Percentiles rank a stretch among this genome's conserved stretches.
These are phyloP conservation scores for Lodderomyces metapsilosis DNA, from an alignment of 1,139 yeast genomes.

Conservation along the genomic window DNA sequence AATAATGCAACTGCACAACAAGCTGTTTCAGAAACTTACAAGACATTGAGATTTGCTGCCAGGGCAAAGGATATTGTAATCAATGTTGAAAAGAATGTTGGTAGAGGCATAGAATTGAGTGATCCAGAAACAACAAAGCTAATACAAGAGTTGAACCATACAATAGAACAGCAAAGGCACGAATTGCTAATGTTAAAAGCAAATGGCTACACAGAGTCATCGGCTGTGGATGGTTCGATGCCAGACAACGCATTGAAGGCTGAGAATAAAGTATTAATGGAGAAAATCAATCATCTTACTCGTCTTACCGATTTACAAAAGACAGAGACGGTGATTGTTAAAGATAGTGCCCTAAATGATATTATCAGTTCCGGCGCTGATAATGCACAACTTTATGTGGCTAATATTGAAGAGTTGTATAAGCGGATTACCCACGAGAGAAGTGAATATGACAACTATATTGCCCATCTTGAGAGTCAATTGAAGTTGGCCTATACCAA, in stretches of 20 bases:
- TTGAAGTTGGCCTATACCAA: constrained; percentile 26
- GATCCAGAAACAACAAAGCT: constrained; percentile 44
- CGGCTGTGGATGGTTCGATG: not conserved
- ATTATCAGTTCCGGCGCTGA: constrained; percentile 39
- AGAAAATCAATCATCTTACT: constrained; percentile 66
- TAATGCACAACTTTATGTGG: constrained; percentile 37
- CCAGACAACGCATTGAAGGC: constrained; percentile 37
- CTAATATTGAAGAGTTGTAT: constrained; percentile 48
- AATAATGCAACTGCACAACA: constrained; percentile 16
- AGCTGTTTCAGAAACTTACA: constrained; percentile 73
- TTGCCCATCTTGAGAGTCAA: constrained; percentile 59
- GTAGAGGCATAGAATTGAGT: constrained; percentile 24
- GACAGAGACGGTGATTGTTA: constrained; percentile 53
- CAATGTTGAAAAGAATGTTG: constrained; percentile 58
- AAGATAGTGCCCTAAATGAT: constrained; percentile 55
- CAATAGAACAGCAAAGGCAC: constrained; percentile 43
- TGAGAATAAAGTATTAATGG: constrained; percentile 60
- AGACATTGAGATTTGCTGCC: constrained; percentile 88
- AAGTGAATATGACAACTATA: constrained; percentile 65
- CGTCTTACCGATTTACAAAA: constrained; percentile 59
- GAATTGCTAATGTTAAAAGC: constrained; percentile 34
- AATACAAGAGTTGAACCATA: constrained; percentile 46
- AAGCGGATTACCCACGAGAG: constrained; percentile 46
- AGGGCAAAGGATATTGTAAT: constrained; percentile 84
- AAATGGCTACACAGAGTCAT: not conserved